These are phyloP conservation scores for Trametopsis cervina DNA, from an alignment of 768 basidiomycete genomes.

Conservation along the genomic window DNA sequence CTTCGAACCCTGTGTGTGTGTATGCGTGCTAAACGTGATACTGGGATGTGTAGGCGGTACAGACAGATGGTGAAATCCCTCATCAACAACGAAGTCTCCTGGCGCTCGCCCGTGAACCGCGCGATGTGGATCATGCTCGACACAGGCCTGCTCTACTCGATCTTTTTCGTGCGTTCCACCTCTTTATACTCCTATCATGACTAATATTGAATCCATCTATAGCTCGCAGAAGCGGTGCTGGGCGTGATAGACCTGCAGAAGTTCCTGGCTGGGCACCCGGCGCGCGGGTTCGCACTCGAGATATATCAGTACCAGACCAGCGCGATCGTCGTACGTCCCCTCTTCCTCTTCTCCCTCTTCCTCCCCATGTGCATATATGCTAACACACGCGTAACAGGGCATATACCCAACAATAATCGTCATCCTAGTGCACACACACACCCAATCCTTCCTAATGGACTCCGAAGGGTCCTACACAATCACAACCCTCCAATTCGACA, in stretches of 20 bases:
- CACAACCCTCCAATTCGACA: background rate
- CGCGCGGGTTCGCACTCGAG: conserved; percentile 12
- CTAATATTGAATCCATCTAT: background rate
- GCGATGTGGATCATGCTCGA: conserved; percentile 18
- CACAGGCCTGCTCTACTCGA: conserved; percentile 18
- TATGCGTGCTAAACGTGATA: background rate
- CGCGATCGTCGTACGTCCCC: background rate
- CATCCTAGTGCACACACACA: background rate
- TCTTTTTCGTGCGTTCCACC: conserved; percentile 17
- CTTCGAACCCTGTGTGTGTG: background rate
- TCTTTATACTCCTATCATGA: background rate
- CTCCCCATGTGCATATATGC: background rate
- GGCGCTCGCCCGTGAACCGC: conserved; percentile 1
- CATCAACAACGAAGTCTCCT: background rate
- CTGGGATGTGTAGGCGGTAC: background rate
- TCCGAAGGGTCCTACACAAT: background rate
- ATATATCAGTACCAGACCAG: conserved; percentile 1
- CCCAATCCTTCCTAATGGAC: background rate
- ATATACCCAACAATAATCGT: background rate
- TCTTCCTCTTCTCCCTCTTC: background rate
- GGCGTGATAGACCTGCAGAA: conserved; percentile 6
- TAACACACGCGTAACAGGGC: background rate
- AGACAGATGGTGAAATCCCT: background rate
- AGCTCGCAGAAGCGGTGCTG: conserved; percentile 5
- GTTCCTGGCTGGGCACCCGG: conserved; percentile 1